Evolutionary conservation across 139 green algal species (phyloP), one percentile per base, ranked within the genome.

Genomic region (Volvox africanus): DNA sequence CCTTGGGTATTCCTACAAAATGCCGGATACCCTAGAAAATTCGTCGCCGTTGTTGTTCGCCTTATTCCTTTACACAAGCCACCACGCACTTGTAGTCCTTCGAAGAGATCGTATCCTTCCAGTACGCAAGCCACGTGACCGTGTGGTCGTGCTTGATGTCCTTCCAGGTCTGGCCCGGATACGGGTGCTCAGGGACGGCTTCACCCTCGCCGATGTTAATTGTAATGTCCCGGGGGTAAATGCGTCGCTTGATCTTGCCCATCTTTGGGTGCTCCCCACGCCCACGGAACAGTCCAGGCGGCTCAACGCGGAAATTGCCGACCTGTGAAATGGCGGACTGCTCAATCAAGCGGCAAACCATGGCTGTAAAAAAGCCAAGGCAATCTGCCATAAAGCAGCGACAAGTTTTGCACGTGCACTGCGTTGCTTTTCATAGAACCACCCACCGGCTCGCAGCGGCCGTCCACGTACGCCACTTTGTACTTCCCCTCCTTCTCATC

Each of bases 221-320:
- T 61, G 95, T 98, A 89, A 99, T 98, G 93, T 99, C 98, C 1
- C 96, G 93, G 0, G 98, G 98, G 93, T 99, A 99, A 80, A 99
- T 96, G 62, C 98, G 95, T 85, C 89, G 93, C 95, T 99, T 99
- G 87, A 99, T 95, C 82, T 96, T 98, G 86, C 98, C 98, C 98
- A 99, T 99, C 92, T 98, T 99, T 16, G 98, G 98, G 93, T 99
- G 98, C 94, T 99, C 98, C 1, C 98, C 98, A 20, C 98, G 97
- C 9, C 98, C 98, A 5, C 98, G 93, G 96, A 99, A 99, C 92
- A 99, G 95, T 5, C 98, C 97, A 0, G 98, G 98, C 9, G 98
- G 98, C 93, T 99, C 98, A 62, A 99, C 97, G 0, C 98, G 89
- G 95, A 99, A 99, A 94, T 99, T 99, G 89, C 98, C 98, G 65